phyloP scores from a whole-genome alignment of 2,329 filamentous ascomycete genomes.

The Aspergillus vadensis region DNA sequence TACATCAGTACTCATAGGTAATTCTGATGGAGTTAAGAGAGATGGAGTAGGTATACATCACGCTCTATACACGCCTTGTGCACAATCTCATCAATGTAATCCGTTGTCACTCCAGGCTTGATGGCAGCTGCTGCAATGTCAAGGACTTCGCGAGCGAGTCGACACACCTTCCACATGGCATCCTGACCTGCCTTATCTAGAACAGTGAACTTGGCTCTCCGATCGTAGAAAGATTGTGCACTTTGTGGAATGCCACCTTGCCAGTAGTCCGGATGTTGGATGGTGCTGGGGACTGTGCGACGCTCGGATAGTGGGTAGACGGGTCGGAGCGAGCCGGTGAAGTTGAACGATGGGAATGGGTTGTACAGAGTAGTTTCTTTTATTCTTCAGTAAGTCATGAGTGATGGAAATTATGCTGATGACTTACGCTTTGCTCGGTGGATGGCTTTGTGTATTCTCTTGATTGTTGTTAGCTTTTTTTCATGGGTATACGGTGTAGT shows the following conservation, averaged over 20 bases:
- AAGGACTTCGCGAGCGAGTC: slow-evolving; percentile 78
- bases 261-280: slow-evolving; percentile 79
- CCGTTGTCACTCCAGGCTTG: slow-evolving; percentile 83
- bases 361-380: slow-evolving; percentile 81
- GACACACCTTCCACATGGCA: slow-evolving; percentile 85
- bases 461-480: slow-evolving; percentile 6
- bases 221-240: slow-evolving; percentile 55
- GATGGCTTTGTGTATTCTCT: slow-evolving; percentile 55
- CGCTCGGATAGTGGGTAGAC: slow-evolving; percentile 75
- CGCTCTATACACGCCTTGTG: slow-evolving; percentile 88
- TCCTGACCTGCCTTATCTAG: slow-evolving; percentile 74
- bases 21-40: too few species aligned
- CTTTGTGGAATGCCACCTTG: slow-evolving; percentile 69
- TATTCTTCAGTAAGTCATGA: slow-evolving; percentile 78
- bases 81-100: slow-evolving; percentile 85
- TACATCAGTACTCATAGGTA: background rate
- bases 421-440: slow-evolving; percentile 15
- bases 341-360: slow-evolving; percentile 80
- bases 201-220: slow-evolving; percentile 74
- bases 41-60: too few species aligned
- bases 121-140: slow-evolving; percentile 80
- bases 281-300: slow-evolving; percentile 71
- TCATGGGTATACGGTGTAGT: background rate
- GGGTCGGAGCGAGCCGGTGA: slow-evolving; percentile 75
- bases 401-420: too few species aligned